Evolutionary conservation across 805 yeast genomes (phyloP).

Genomic region (Blastobotrys peoriensis): DNA sequence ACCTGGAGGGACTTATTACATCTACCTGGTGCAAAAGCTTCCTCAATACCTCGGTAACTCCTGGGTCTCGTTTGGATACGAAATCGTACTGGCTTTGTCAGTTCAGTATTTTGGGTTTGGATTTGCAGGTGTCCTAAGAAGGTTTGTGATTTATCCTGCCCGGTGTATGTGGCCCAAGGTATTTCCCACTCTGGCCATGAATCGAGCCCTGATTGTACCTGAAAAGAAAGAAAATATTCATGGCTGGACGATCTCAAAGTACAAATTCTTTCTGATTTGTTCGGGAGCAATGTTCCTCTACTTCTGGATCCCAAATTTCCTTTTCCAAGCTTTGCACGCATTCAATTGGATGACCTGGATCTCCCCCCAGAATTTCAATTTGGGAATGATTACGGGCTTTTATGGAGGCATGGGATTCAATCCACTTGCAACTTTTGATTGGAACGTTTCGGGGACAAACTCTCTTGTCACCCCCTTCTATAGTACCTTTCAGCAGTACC

Average conservation of each 20-base stretch:
- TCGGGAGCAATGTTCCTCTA: constrained; percentile 42
- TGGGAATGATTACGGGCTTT: constrained; percentile 61
- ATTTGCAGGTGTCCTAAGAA: constrained; percentile 52
- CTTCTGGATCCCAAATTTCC: constrained; percentile 63
- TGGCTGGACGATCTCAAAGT: constrained; percentile 57
- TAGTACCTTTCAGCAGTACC: constrained; percentile 28
- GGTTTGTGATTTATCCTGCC: constrained; percentile 41
- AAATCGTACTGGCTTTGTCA: constrained; percentile 38
- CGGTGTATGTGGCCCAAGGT: constrained; percentile 46
- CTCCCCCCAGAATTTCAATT: constrained; percentile 44
- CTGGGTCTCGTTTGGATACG: constrained; percentile 39
- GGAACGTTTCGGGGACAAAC: constrained; percentile 21
- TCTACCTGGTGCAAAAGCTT: constrained; percentile 26
- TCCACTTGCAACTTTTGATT: constrained; percentile 39
- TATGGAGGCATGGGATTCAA: constrained; percentile 40
- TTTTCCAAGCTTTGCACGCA: constrained; percentile 53
- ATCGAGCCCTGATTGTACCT: constrained; percentile 36
- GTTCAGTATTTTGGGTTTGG: constrained; percentile 50
- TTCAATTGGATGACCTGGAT: constrained; percentile 64
- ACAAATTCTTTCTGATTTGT: constrained; percentile 41
- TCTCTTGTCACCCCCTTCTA: constrained; percentile 17
- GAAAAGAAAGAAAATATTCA: constrained; percentile 35
- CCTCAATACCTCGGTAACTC: constrained; percentile 26
- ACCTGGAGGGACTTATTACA: constrained; percentile 17
- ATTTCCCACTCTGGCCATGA: constrained; percentile 50